Conservation (phyloP, 1,284 basidiomycete genomes). For the Ustilago vetiveriae region DNA sequence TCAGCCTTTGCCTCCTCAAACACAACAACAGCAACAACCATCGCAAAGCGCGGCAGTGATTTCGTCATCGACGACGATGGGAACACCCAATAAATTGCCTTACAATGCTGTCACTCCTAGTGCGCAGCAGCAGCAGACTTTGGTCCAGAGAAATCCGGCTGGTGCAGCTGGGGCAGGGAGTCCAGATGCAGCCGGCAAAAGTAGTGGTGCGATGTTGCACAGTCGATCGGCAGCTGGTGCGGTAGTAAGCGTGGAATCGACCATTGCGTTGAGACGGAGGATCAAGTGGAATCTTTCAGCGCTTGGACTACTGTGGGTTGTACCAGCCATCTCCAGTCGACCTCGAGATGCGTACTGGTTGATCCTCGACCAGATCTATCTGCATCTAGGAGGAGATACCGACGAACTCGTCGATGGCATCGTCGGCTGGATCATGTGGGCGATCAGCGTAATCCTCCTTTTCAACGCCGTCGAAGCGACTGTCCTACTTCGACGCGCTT, state of each 20-base stretch:
- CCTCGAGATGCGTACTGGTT: slow-evolving; percentile 35
- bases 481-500: slow-evolving; percentile 11
- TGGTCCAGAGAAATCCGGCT: not conserved
- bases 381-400: slow-evolving; percentile 22
- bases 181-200: no score
- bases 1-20: slow-evolving; percentile 29
- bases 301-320: slow-evolving; percentile 32
- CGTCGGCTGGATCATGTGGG: slow-evolving; percentile 40
- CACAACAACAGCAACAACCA: slow-evolving; percentile 2
- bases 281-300: slow-evolving; percentile 38
- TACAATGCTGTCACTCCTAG: slow-evolving; percentile 6
- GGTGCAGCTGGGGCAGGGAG: not conserved
- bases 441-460: slow-evolving; percentile 29
- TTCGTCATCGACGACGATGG: not conserved
- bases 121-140: not conserved
- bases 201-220: not conserved
- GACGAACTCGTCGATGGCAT: slow-evolving; percentile 38
- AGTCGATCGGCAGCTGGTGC: not conserved
- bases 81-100: slow-evolving; percentile 16
- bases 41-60: no score
- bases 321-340: slow-evolving; percentile 16
- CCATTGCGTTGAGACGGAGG: slow-evolving; percentile 9
- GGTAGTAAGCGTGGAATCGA: not conserved
- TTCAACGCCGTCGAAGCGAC: slow-evolving; percentile 42
- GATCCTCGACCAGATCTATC: slow-evolving; percentile 32